Base-by-base conservation (phyloP, 164 flowering plant species). In the Kalanchoe fedtschenkoi region DNA sequence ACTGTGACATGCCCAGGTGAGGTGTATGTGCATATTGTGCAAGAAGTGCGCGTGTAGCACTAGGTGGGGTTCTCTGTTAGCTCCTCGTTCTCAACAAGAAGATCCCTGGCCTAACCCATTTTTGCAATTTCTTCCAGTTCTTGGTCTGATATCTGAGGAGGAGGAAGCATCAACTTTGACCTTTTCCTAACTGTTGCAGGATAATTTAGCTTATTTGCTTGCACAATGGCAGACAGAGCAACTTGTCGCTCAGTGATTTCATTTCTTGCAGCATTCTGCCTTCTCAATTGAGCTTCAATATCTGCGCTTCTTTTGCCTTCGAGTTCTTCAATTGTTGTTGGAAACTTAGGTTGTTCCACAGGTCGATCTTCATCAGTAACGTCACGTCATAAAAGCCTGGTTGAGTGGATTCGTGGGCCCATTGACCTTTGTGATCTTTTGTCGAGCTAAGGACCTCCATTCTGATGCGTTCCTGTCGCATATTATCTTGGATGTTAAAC, bases 61-160 rank as follows among this genome's bases (percentile, higher is more conserved):
- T 90, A 30, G n/a, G n/a, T n/a, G n/a, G n/a, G n/a, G n/a, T 96
- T 97, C 70, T 84, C 99, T 0, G 82, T 29, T 24, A 82, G 80
- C 41, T 86, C 96, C 67, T 85, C 92, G 67, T 57, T 77, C 43
- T 81, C 88, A 7, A 77, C 82, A 63, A 83, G 69, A 74, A 87
- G 83, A 80, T 90, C 96, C 70, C 88, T 84, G n/a, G 93, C 96
- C 79, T 83, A 84, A 55, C 98, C 98, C 82, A 93, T 79, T 75
- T 84, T 91, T 32, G 96, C 95, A 71, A 93, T 93, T 59, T 88
- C 97, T 70, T 93, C 97, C 78, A 93, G 66, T 73, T 93, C 99
- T 38, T 84, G 89, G 62, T 93, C 96, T 26, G 96, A 86, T 58
- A 93, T 93, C 73, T 90, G 99, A 13, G 99, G 97, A 2, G 96